A percentile compares a stretch with the other conserved stretches of the same genome.
Evolutionary conservation across 2,329 filamentous ascomycete species (phyloP).

Genomic region (Botryotinia globosa): DNA sequence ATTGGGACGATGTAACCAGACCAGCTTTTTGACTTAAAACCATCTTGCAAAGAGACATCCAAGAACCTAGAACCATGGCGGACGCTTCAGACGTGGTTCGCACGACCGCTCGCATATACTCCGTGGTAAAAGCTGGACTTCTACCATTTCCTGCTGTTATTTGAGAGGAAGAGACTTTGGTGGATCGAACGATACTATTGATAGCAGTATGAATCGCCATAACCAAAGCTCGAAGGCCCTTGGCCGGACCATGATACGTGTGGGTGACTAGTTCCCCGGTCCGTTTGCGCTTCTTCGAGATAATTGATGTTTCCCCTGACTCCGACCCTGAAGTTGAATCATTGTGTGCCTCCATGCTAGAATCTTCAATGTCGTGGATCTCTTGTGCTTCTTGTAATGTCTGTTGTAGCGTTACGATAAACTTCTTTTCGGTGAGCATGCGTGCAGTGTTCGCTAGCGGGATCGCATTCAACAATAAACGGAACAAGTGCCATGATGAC

Average conservation of each 20-base stretch:
- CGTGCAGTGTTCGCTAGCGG: slow-evolving; percentile 67
- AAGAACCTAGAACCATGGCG: slow-evolving; percentile 35
- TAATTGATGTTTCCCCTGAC: slow-evolving; percentile 36
- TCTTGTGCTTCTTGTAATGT: slow-evolving; percentile 56
- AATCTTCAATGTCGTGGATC: slow-evolving; percentile 34
- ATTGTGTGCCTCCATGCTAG: slow-evolving; percentile 20
- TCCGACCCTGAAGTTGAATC: slow-evolving; percentile 23
- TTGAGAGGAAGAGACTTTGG: slow-evolving; percentile 19
- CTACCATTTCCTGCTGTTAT: slow-evolving; percentile 16
- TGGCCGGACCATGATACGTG: neutral
- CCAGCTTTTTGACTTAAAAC: slow-evolving; percentile 18
- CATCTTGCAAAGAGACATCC: slow-evolving; percentile 34
- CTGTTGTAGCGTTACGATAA: slow-evolving; percentile 63
- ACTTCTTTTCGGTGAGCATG: slow-evolving; percentile 67
- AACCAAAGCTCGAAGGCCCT: slow-evolving; percentile 23
- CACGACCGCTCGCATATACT: slow-evolving; percentile 38
- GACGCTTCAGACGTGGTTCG: slow-evolving; percentile 34
- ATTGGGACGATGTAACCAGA: slow-evolving; percentile 16
- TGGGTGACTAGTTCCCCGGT: slow-evolving; percentile 31
- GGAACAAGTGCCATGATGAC: slow-evolving; percentile 58
- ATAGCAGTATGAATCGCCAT: slow-evolving; percentile 31
- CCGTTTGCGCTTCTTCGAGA: slow-evolving; percentile 38
- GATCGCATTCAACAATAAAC: slow-evolving; percentile 60
- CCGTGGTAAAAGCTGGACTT: slow-evolving; percentile 30
- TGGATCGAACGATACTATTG: slow-evolving; percentile 26